Evolutionary conservation across 768 basidiomycete genomes (phyloP).

Genomic region (Nevesoporus exiguus): DNA sequence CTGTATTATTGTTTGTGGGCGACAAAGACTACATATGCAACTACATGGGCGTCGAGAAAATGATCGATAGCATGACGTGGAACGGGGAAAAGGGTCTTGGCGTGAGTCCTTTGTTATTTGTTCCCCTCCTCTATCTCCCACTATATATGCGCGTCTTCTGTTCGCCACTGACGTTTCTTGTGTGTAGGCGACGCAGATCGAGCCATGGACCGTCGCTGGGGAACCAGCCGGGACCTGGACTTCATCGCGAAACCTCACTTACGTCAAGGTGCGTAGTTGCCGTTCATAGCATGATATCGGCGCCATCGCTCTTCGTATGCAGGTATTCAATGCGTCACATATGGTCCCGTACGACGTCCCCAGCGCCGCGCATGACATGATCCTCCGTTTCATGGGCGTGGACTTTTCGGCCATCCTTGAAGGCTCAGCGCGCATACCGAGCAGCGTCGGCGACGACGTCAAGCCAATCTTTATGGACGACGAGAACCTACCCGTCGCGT

Average conservation of each 20-base stretch:
- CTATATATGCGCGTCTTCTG: background rate
- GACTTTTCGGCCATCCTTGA: constrained; percentile 81
- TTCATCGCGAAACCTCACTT: constrained; percentile 83
- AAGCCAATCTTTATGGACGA: constrained; percentile 62
- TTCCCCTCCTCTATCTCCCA: background rate
- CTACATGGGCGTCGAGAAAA: constrained; percentile 83
- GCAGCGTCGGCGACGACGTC: constrained; percentile 67
- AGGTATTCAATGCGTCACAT: constrained; percentile 93
- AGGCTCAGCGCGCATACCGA: constrained; percentile 77
- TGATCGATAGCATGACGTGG: constrained; percentile 84
- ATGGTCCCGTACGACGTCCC: constrained; percentile 93
- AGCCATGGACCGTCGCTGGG: constrained; percentile 73
- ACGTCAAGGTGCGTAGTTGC: constrained; percentile 63
- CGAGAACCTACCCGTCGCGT: constrained; percentile 35
- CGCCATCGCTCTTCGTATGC: background rate
- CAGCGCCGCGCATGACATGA: constrained; percentile 93
- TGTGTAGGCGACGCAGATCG: constrained; percentile 58
- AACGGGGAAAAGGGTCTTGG: constrained; percentile 80
- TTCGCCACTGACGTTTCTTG: background rate
- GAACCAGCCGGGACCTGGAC: constrained; percentile 90
- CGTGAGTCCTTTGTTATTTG: constrained; percentile 43
- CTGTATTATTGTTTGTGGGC: constrained; percentile 88
- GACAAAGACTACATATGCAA: constrained; percentile 98
- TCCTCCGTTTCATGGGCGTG: constrained; percentile 93
- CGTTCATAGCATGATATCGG: background rate